These are phyloP conservation scores for Nectriaceae sp. DNA, from an alignment of 2,329 filamentous ascomycete species.

Conservation along the genomic window DNA sequence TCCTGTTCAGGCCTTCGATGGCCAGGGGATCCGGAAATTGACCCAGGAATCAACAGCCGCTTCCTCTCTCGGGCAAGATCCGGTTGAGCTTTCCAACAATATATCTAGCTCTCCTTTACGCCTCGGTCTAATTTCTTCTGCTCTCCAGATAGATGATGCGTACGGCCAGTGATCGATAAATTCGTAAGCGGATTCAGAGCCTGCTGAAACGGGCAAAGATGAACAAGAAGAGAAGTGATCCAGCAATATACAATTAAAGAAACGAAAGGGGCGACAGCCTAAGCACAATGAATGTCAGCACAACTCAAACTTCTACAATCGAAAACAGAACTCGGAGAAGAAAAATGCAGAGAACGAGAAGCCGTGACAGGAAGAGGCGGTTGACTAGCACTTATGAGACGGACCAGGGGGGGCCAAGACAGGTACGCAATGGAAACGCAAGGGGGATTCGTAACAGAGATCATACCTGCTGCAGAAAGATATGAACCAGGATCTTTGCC, in stretches of 20 bases:
- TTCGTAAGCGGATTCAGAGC: constrained; percentile 47
- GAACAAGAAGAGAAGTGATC: constrained; percentile 24
- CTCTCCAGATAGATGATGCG: too few species aligned
- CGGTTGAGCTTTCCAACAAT: too few species aligned
- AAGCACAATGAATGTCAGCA: not conserved
- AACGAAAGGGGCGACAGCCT: constrained; percentile 14
- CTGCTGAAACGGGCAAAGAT: constrained; percentile 48
- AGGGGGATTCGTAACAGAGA: not conserved
- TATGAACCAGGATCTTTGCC: constrained; percentile 1
- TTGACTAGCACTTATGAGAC: not conserved
- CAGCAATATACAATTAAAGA: constrained; percentile 29
- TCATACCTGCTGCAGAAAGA: constrained; percentile 13
- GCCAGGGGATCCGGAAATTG: too few species aligned
- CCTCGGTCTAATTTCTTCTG: too few species aligned
- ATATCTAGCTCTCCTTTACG: too few species aligned
- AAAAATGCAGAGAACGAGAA: too few species aligned
- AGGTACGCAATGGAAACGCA: not conserved
- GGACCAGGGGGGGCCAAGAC: not conserved
- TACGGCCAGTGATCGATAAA: too few species aligned
- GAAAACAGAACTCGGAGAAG: not conserved
- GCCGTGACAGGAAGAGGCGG: not conserved
- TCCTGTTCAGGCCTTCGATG: too few species aligned
- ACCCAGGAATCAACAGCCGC: too few species aligned
- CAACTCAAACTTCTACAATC: not conserved
- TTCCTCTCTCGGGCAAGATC: too few species aligned